Evolutionary conservation across 2,329 filamentous ascomycete genomes (phyloP), one percentile per base, ranked within the genome.

Genomic region (Pseudogymnoascus verrucosus): DNA sequence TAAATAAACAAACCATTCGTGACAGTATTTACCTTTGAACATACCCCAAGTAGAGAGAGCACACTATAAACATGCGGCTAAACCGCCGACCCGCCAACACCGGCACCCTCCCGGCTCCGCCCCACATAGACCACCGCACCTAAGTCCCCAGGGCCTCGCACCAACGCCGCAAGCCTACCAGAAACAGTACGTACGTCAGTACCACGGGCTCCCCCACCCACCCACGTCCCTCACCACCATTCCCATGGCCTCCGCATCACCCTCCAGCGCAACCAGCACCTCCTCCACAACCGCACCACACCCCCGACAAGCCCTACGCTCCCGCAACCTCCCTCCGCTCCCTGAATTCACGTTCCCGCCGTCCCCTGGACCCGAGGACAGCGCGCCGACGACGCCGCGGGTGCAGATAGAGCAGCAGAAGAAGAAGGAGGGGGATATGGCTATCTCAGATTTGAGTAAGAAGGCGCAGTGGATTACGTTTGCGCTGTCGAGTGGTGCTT

Each of bases 261-360:
- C 88, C 63, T 86, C 90, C 80, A 99, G 95, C 26, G 95, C 95
- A 78, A 99, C 95, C 76, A 96, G 96, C 74, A 98, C 98, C n/a
- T 95, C 95, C 74, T 98, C 74, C 42, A 98, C 90, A 5, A 99
- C 90, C 0, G 89, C 90, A 70, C 96, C 93, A 23, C 95, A 95
- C 92, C 65, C 96, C 93, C 21, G 93, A 98, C 65, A 99, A 78
- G 0, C 89, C 87, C 4, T 98, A 76, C 67, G 89, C 89, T 73
- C 99, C 98, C 0, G 44, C 23, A 40, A 61, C 26, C 34, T 61
- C 1, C 34, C 59, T 26, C 34, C 19, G 26, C 23, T 61, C 34
- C 59, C 59, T 16, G 59, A 61, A 39, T 61, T 61, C 59, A 42
- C 34, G 39, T 61, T 61, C 10, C 59, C 59, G 59, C 59, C 59